These are phyloP conservation scores for Cryphonectria parasitica DNA, from an alignment of 2,329 filamentous ascomycete genomes.

Conservation along the genomic window DNA sequence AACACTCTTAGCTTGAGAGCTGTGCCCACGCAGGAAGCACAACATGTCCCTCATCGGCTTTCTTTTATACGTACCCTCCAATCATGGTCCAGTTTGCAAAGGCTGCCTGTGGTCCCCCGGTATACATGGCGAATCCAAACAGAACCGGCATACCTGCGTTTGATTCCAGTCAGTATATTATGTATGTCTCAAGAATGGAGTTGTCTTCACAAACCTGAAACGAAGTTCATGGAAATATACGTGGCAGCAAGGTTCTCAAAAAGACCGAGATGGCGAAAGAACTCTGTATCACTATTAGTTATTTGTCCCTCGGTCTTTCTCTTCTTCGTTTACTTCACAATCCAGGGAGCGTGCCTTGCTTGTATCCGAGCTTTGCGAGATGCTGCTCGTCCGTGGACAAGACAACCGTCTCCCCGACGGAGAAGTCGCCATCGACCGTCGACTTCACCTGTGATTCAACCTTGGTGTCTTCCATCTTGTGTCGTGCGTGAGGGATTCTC, in stretches of 20 bases:
- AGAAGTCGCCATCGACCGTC: slow-evolving; percentile 16
- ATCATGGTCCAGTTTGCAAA: slow-evolving; percentile 46
- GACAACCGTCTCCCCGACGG: slow-evolving; percentile 27
- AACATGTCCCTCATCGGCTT: neutral
- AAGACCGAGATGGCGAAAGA: slow-evolving; percentile 40
- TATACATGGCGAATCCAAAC: slow-evolving; percentile 45
- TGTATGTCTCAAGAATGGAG: neutral
- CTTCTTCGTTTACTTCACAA: no score
- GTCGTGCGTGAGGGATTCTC: neutral
- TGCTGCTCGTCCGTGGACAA: slow-evolving; percentile 38
- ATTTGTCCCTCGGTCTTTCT: neutral
- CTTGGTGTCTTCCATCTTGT: slow-evolving; percentile 11
- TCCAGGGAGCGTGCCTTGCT: slow-evolving; percentile 32
- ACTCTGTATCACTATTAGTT: slow-evolving; percentile 32
- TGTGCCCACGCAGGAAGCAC: neutral
- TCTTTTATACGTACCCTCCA: slow-evolving; percentile 33
- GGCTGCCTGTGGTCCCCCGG: slow-evolving; percentile 42
- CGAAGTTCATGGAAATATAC: slow-evolving; percentile 44
- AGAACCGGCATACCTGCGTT: slow-evolving; percentile 43
- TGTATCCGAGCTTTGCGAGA: slow-evolving; percentile 40
- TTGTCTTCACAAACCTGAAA: slow-evolving; percentile 26
- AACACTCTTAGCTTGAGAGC: neutral
- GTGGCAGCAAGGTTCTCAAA: slow-evolving; percentile 45
- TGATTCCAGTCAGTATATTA: neutral
- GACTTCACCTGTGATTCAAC: slow-evolving; percentile 11